These are phyloP conservation scores for Juncus inflexus DNA, from an alignment of 176 grass and related monocot genomes.

Conservation along the genomic window DNA sequence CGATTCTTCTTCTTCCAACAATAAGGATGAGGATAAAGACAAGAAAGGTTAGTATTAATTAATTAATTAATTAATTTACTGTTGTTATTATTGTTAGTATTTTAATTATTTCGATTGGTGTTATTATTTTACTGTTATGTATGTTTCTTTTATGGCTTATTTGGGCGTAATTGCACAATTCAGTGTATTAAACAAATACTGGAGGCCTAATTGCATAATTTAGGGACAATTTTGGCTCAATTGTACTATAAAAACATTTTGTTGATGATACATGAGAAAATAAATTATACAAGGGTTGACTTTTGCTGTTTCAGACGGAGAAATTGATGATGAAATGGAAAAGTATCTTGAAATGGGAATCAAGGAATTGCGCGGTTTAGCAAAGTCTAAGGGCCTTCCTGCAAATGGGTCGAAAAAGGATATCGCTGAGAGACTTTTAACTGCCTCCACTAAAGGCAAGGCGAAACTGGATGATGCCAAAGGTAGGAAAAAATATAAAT, in stretches of 20 bases:
- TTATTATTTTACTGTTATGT: too few species aligned
- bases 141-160: too few species aligned
- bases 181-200: too few species aligned
- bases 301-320: constrained; percentile 3
- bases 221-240: too few species aligned
- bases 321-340: constrained; percentile 21
- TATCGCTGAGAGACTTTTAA: constrained; percentile 46
- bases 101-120: too few species aligned
- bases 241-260: too few species aligned
- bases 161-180: too few species aligned
- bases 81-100: too few species aligned
- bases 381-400: constrained; percentile 38
- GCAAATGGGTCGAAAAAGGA: constrained; percentile 57
- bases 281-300: too few species aligned
- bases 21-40: constrained; percentile 9
- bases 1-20: background rate
- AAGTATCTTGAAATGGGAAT: constrained; percentile 56
- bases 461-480: constrained; percentile 25
- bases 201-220: too few species aligned
- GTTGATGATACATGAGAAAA: too few species aligned
- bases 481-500: constrained; percentile 23
- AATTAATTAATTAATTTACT: too few species aligned
- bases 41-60: constrained; percentile 16
- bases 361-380: constrained; percentile 51
- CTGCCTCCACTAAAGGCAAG: constrained; percentile 11